Base-by-base conservation (phyloP, 2,329 filamentous ascomycete species). In the Claviceps cyperi region DNA sequence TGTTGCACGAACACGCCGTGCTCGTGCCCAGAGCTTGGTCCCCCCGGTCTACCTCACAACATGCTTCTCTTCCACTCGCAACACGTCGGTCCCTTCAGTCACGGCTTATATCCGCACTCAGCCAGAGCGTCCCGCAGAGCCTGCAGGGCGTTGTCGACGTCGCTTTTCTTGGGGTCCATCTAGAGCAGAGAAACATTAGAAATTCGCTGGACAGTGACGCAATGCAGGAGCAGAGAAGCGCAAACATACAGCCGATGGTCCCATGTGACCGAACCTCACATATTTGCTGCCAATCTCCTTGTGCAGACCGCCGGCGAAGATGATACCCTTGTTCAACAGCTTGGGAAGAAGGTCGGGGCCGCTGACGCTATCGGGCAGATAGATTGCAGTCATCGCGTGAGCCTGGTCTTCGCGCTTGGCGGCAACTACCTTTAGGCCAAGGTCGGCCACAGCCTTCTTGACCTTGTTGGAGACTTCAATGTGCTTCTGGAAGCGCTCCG, bases 341-440 rank as follows among this genome's bases (percentile, higher is more conserved):
- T 81, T 89, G 13, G 92, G 90, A 49, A 98, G 75, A 36, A 98
- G 74, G 56, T 95, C 86, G 2, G 89, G 77, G 32, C 85, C 83
- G 58, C 83, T 81, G 49, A 97, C 71, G 40, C 77, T 83, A 54
- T 97, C 87, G 1, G 92, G 92, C 50, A 98, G 77, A 68, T 92
- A 96, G 58, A 98, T 92, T 52, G 92, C 91, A 3, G 92, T 98
- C 92, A 98, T 98, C 60, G 86, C 89, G 66, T 94, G 91, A 41
- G 92, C 89, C 71, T 97, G 91, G 68, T 94, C 85, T 60, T 91
- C 88, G 0, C 86, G 84, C 66, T 91, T 86, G 37, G 78, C 68
- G 21, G 92, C 90, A 38, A 98, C 76, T 64, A 96, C 86, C 70
- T 88, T 85, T 52, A 98, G 75, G 4, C 92, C 92, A 37, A 97